Base-by-base conservation (phyloP, 345 rosid species). In the Cardiospermum halicacabum region DNA sequence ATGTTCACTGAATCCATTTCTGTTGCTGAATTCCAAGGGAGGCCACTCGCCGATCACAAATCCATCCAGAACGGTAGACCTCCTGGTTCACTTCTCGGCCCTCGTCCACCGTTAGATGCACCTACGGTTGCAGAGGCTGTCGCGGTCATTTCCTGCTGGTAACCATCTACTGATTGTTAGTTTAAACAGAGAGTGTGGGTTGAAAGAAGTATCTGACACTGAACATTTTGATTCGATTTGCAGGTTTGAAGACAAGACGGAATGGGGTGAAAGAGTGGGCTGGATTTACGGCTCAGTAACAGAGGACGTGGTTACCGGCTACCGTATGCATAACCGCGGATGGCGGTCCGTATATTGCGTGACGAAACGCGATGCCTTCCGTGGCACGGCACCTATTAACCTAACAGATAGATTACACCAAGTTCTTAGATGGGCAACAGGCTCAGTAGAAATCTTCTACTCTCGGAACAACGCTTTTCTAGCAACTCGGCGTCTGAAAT, bases 101-200 rank as follows among this genome's bases (percentile, higher is more conserved):
- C 96, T 2, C 98, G 98, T 36, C 87, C 86, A 0, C 98, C 96
- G 0, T 81, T 92, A 2, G 96, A 92, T 69, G 97, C 98, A 3
- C 97, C 87, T 1, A 92, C 97, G 1, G 97, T 92, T n/a, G 98
- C 98, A 5, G 98, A 92, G 78, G 98, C 98, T 15, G 82, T 89
- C 5, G 97, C 91, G 26, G 98, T 90, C 74, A 85, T 92, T 56
- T 90, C 98, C 53, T 92, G 98, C 84, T 92, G 98, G 98, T 92
- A 85, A 68, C 5, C 11, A n/a, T 22, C 36, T 22, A 19, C 21
- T 0, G 18, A 5, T 42, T 40, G 13, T n/a, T n/a, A n/a, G n/a
- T n/a, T n/a, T n/a, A n/a, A n/a, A n/a, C n/a, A n/a, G n/a, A n/a
- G n/a, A n/a, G n/a, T n/a, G n/a, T n/a, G n/a, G n/a, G n/a, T n/a